Conservation (phyloP, 208 protist genomes). For the Crithidia brevicula region DNA sequence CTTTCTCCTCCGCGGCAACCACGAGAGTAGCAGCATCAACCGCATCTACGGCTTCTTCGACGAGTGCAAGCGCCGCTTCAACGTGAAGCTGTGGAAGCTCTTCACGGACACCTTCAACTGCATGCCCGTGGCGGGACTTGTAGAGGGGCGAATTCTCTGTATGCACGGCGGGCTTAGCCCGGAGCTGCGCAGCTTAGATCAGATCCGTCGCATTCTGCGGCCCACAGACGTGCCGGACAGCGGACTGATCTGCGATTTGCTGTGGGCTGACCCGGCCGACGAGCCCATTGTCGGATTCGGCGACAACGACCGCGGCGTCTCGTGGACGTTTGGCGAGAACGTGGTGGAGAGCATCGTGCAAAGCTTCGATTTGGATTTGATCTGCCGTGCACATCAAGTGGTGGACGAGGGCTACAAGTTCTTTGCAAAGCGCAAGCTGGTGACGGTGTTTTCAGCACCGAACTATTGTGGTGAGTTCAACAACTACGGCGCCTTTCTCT, state of each 20-base stretch:
- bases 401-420: conserved; percentile 92
- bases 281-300: conserved; percentile 51
- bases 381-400: conserved; percentile 96
- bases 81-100: conserved; percentile 79
- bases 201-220: conserved; percentile 60
- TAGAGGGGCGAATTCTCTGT: conserved; percentile 74
- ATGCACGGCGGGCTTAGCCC: conserved; percentile 88
- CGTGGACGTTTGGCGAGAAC: conserved; percentile 83
- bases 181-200: conserved; percentile 53
- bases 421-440: conserved; percentile 52
- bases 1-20: conserved; percentile 91
- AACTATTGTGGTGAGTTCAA: conserved; percentile 87
- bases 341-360: conserved; percentile 89
- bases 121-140: conserved; percentile 80
- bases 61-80: conserved; percentile 96
- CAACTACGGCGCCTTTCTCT: conserved; percentile 79
- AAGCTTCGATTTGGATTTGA: conserved; percentile 97
- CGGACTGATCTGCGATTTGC: conserved; percentile 97
- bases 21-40: conserved; percentile 82
- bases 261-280: conserved; percentile 99
- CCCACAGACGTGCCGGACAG: conserved; percentile 51
- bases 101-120: conserved; percentile 91
- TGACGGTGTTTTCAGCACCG: conserved; percentile 87
- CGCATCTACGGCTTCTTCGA: conserved; percentile 91
- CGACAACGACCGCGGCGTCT: conserved; percentile 77